These are phyloP conservation scores for Trichoderma sp. DNA, from an alignment of 2,329 filamentous ascomycete genomes.

Conservation along the genomic window DNA sequence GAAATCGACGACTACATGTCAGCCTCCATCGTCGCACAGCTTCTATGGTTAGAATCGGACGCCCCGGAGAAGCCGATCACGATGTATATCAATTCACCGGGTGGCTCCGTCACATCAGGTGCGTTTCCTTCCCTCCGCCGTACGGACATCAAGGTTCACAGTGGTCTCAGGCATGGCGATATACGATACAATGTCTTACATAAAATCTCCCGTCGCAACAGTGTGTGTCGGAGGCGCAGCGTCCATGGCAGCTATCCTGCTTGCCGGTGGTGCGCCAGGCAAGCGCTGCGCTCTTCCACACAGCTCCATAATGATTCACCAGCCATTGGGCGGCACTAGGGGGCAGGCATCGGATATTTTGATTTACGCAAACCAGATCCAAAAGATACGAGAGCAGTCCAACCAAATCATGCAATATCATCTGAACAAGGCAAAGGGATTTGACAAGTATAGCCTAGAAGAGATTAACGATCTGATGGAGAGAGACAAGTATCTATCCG, in stretches of 20 bases:
- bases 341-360: slow-evolving; percentile 79
- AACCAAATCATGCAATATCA: slow-evolving; percentile 90
- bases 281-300: slow-evolving; percentile 91
- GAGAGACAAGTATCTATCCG: slow-evolving; percentile 90
- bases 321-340: slow-evolving; percentile 75
- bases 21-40: slow-evolving; percentile 91
- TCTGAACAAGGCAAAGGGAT: slow-evolving; percentile 72
- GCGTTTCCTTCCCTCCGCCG: slow-evolving; percentile 25
- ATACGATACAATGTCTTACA: slow-evolving; percentile 99
- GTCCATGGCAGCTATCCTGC: slow-evolving; percentile 87
- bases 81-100: slow-evolving; percentile 97
- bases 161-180: slow-evolving; percentile 67
- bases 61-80: slow-evolving; percentile 92
- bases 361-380: slow-evolving; percentile 96
- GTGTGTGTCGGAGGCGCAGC: slow-evolving; percentile 95
- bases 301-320: slow-evolving; percentile 94
- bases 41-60: slow-evolving; percentile 97
- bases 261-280: slow-evolving; percentile 81
- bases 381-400: slow-evolving; percentile 79
- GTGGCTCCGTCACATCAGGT: slow-evolving; percentile 81
- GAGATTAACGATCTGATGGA: slow-evolving; percentile 97
- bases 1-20: slow-evolving; percentile 87
- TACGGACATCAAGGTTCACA: slow-evolving; percentile 8
- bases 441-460: slow-evolving; percentile 75
- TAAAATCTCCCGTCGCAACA: slow-evolving; percentile 86